Evolutionary conservation across 805 yeast genomes (phyloP).

Genomic region (Starmera caribaea): DNA sequence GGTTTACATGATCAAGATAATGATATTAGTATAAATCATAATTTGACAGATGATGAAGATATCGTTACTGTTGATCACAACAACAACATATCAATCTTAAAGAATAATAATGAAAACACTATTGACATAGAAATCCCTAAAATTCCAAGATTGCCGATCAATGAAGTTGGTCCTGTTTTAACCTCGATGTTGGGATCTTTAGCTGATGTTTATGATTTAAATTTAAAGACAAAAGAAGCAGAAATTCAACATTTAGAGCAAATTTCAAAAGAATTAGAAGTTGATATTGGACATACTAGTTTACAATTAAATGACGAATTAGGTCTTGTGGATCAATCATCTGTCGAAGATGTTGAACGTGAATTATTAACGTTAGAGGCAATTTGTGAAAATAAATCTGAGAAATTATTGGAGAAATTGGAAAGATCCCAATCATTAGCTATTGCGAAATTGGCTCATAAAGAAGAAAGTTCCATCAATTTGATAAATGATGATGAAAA

Average conservation of each 20-base stretch:
- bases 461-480: slow-evolving; percentile 32
- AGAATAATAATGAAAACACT: slow-evolving; percentile 2
- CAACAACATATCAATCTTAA: too few relatives aligned
- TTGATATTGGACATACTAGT: slow-evolving; percentile 28
- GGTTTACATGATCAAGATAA: not conserved
- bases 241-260: slow-evolving; percentile 39
- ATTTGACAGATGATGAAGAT: too few relatives aligned
- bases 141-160: slow-evolving; percentile 13
- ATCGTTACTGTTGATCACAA: too few relatives aligned
- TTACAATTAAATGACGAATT: slow-evolving; percentile 16
- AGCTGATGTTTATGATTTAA: slow-evolving; percentile 44
- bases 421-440: slow-evolving; percentile 60
- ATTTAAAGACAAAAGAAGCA: slow-evolving; percentile 43
- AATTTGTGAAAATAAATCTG: slow-evolving; percentile 18
- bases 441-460: slow-evolving; percentile 47
- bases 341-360: slow-evolving; percentile 8
- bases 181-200: slow-evolving; percentile 32
- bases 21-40: not conserved
- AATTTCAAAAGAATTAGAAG: slow-evolving; percentile 30
- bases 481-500: slow-evolving; percentile 7
- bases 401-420: slow-evolving; percentile 30
- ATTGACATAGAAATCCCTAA: slow-evolving; percentile 1
- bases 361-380: slow-evolving; percentile 10
- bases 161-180: slow-evolving; percentile 19
- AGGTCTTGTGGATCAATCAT: slow-evolving; percentile 6